Conservation (phyloP, 352 stramenopile species). For the Pythium plurisporium region DNA sequence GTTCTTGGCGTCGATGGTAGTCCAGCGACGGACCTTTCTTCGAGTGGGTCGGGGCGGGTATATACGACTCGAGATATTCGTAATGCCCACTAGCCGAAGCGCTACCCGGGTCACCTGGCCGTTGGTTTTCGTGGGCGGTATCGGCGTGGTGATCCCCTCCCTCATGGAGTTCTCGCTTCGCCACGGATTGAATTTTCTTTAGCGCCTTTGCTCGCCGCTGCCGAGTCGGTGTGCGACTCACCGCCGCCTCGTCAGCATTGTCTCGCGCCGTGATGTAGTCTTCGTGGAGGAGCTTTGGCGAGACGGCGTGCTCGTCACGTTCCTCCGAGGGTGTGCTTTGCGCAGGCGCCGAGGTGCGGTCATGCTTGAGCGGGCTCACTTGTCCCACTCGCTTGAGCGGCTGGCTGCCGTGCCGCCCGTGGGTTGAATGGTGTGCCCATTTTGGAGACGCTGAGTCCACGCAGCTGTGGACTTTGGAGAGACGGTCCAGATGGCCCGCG, state of each 20-base stretch:
- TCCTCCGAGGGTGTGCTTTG: background rate
- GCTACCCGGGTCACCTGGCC: constrained; percentile 7
- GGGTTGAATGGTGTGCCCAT: constrained; percentile 32
- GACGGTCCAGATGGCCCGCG: constrained; percentile 55
- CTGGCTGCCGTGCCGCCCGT: constrained; percentile 35
- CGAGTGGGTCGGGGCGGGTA: background rate
- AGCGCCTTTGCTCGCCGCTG: background rate
- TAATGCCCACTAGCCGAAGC: background rate
- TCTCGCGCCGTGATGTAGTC: background rate
- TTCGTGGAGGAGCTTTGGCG: too few species aligned
- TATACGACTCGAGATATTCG: background rate
- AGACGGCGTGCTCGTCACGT: constrained; percentile 2
- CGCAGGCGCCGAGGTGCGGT: constrained; percentile 5
- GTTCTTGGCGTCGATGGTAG: constrained; percentile 64
- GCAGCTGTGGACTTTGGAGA: constrained; percentile 69
- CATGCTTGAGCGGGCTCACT: constrained; percentile 43
- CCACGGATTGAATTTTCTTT: constrained; percentile 15
- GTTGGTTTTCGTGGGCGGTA: constrained; percentile 27
- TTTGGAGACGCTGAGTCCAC: constrained; percentile 68
- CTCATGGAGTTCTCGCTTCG: constrained; percentile 23
- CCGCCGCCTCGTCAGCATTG: background rate
- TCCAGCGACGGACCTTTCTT: constrained; percentile 28
- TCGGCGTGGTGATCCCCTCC: constrained; percentile 10
- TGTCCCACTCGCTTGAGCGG: constrained; percentile 34
- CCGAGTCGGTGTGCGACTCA: background rate